Conservation (phyloP, 805 yeast genomes). For the Kodamaea fukazawae region DNA sequence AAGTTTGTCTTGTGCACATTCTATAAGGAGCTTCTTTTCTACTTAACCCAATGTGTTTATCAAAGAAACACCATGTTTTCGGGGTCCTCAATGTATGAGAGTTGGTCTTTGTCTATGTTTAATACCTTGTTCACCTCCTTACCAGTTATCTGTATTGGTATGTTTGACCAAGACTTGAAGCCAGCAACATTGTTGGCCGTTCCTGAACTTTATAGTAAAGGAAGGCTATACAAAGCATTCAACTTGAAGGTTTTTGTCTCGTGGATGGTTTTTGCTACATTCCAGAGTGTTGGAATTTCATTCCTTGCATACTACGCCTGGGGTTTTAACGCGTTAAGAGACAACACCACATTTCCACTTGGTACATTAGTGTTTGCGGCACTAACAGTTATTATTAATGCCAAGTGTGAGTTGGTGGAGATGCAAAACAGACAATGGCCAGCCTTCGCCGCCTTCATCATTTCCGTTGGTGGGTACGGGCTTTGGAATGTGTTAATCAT, state of each 20-base stretch:
- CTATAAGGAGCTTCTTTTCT: slow-evolving; percentile 89
- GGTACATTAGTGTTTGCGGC: slow-evolving; percentile 77
- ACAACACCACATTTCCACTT: slow-evolving; percentile 76
- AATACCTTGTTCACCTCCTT: slow-evolving; percentile 92
- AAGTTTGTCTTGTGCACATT: slow-evolving; percentile 92
- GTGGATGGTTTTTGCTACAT: slow-evolving; percentile 78
- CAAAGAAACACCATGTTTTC: slow-evolving; percentile 87
- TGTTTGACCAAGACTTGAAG: slow-evolving; percentile 85
- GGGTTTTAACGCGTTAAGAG: slow-evolving; percentile 66
- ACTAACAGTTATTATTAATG: slow-evolving; percentile 67
- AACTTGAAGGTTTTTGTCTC: slow-evolving; percentile 63
- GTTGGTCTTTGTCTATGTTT: slow-evolving; percentile 96
- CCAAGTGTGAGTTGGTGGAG: slow-evolving; percentile 78
- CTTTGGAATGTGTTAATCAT: slow-evolving; percentile 80
- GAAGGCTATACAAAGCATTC: slow-evolving; percentile 72
- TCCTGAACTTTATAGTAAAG: slow-evolving; percentile 83
- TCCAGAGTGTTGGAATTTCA: slow-evolving; percentile 67
- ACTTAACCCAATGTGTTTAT: slow-evolving; percentile 81
- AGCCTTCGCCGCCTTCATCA: slow-evolving; percentile 59
- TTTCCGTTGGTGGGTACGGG: slow-evolving; percentile 83
- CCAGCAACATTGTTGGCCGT: slow-evolving; percentile 88
- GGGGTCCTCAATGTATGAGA: slow-evolving; percentile 89
- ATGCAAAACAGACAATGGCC: slow-evolving; percentile 72
- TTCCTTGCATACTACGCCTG: slow-evolving; percentile 65
- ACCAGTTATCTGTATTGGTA: slow-evolving; percentile 90